Conservation (phyloP, 306 rosid species). For the Rosa multiflora region DNA sequence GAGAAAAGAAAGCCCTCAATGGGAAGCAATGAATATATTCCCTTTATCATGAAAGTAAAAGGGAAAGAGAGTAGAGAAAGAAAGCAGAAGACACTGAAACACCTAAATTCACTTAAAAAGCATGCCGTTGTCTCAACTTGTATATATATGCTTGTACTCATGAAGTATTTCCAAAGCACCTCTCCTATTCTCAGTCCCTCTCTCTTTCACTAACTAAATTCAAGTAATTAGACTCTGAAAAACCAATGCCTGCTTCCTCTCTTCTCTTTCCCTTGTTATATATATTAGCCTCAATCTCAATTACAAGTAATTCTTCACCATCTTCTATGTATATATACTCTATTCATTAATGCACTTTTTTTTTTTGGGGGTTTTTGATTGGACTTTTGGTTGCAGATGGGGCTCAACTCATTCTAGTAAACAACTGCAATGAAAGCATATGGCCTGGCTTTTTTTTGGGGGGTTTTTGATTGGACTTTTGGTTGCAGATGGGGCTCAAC, state of each 20-base stretch:
- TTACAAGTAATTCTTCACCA: constrained; percentile 43
- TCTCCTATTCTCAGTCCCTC: not conserved
- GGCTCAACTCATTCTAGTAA: constrained; percentile 73
- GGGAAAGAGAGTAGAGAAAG: constrained; percentile 29
- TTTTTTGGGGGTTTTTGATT: not conserved
- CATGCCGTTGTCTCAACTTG: constrained; percentile 27
- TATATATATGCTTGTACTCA: not conserved
- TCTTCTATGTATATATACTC: constrained; percentile 16
- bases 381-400: constrained; percentile 59
- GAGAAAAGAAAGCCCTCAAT: constrained; percentile 44
- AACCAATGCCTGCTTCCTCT: constrained; percentile 46
- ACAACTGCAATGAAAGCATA: constrained; percentile 80
- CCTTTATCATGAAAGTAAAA: constrained; percentile 52
- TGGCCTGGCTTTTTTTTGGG: constrained; percentile 65
- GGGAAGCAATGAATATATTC: constrained; percentile 85
- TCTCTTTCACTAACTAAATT: not conserved
- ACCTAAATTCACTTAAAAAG: constrained; percentile 22
- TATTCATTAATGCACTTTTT: not conserved
- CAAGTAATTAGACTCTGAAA: not conserved
- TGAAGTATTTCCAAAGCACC: constrained; percentile 4
- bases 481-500: constrained; percentile 76
- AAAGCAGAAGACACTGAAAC: constrained; percentile 37
- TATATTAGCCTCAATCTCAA: constrained; percentile 26
- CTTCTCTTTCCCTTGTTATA: constrained; percentile 34
- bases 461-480: not conserved